Evolutionary conservation across 148 eudicot species (phyloP), one percentile per base, ranked within the genome.

Genomic region (Chenopodium album): DNA sequence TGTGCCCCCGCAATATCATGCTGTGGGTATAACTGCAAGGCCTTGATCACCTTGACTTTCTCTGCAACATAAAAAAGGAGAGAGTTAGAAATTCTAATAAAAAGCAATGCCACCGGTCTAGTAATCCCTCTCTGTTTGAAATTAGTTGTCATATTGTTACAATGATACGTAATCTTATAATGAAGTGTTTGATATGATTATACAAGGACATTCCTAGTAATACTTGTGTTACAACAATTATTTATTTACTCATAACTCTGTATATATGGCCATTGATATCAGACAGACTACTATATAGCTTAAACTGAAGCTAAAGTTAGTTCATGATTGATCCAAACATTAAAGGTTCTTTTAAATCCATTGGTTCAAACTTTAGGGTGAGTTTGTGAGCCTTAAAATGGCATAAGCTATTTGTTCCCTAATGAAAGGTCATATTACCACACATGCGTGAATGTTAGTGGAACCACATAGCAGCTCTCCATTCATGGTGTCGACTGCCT

Each of bases 401-500:
- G 62, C 22, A 56, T 56, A 3, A 14, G 22, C 22, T 14, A 16
- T 56, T 71, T 19, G 26, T 8, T 28, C 54, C 12, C 0, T 11
- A 22, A 31, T 19, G 23, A 50, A 12, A 64, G 9, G 20, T 19
- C 11, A 22, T 23, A 48, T 78, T 79, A 80, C 86, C 83, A 9
- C 32, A 54, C 87, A 87, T 32, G 83, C 78, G 59, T 75, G 87
- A 77, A 87, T 71, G 60, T 84, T 83, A 70, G 48, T 79, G 64
- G 82, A 76, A 74, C 89, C 87, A 14, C 89, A 84, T 60, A 84
- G 50, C 37, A 87, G 78, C 60, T 87, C 80, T 70, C 87, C 87
- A 54, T 87, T 87, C 56, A 84, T 77, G 28, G 47, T 17, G 63
- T 87, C 89, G 20, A 79, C 66, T 34, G 89, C 89, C 76, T 84